Evolutionary conservation across 2,329 filamentous ascomycete species (phyloP).

Genomic region (Botryotinia globosa): DNA sequence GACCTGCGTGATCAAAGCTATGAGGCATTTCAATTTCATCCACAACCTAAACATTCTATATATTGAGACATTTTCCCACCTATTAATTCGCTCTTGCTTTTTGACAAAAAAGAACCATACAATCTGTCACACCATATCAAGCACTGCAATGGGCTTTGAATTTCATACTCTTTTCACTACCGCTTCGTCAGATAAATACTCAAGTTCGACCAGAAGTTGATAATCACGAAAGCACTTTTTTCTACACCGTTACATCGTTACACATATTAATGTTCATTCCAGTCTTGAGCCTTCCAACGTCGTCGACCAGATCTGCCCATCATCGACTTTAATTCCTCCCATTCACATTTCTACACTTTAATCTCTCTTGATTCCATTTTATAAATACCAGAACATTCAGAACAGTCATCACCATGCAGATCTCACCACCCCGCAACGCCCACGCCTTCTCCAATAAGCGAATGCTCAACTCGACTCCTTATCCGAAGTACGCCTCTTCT

Average conservation of each 20-base stretch:
- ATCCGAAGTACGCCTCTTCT: slow-evolving; percentile 3
- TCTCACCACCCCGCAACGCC: slow-evolving; percentile 20
- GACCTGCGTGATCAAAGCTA: slow-evolving; percentile 3
- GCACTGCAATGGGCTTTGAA: slow-evolving; percentile 19
- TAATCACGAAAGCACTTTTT: slow-evolving; percentile 19
- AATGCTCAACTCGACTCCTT: slow-evolving; percentile 9
- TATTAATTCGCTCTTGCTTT: neutral
- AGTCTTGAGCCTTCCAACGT: slow-evolving; percentile 12
- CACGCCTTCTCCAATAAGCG: slow-evolving; percentile 19
- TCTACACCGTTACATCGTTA: slow-evolving; percentile 18
- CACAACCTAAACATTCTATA: slow-evolving; percentile 9
- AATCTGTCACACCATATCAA: neutral
- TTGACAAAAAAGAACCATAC: neutral
- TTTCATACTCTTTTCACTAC: slow-evolving; percentile 1
- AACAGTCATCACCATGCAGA: slow-evolving; percentile 17
- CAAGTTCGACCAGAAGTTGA: slow-evolving; percentile 12
- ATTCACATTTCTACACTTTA: neutral
- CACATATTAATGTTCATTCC: slow-evolving; percentile 19
- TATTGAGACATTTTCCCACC: slow-evolving; percentile 20
- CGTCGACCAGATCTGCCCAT: neutral
- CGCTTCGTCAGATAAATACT: slow-evolving; percentile 17
- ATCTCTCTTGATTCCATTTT: neutral
- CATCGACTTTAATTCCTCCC: neutral
- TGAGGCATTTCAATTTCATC: slow-evolving; percentile 18
- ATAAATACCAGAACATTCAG: neutral